Base-by-base conservation (phyloP, 257 asterid species). In the Nicotiana attenuata region DNA sequence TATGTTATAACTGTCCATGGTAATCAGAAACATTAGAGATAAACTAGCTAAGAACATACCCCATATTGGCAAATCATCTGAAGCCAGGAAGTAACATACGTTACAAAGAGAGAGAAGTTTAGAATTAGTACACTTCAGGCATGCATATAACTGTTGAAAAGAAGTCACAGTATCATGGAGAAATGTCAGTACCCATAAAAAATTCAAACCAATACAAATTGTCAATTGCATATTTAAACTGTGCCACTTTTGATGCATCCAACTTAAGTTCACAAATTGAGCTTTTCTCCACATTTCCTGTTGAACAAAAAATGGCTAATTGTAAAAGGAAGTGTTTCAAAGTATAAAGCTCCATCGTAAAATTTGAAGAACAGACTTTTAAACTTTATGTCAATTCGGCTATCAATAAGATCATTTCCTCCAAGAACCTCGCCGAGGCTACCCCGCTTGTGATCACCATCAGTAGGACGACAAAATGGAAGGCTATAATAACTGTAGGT, bases 31-130 rank as follows among this genome's bases (percentile, higher is more conserved):
- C 61, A 81, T 52, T 66, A 50, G 24, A 47, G 57, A 81, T 7
- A 77, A 65, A 17, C 68, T 5, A 22, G 80, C 45, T 65, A 69
- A 71, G 75, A 47, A 52, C 91, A 81, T 92, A 92, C 97, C 97
- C 97, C 97, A 92, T 5, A 92, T 81, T 26, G 97, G 97, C 89
- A 92, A 84, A 88, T 89, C 94, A 88, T 92, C 97, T 91, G 91
- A 87, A 65, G 78, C 65, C 59, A 81, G n/a, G 78, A 82, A 73
- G 76, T 80, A 47, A 24, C 14, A 65, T 50, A 82, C 22, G 76
- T 19, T 59, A 19, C 24, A 84, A 76, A 79, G 11, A 85, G 83
- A 83, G 67, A 88, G 85, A 80, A 88, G 90, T 76, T 29, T 69
- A 57, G 77, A 63, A 52, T 73, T 31, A 69, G 77, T 56, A 11